phyloP scores from a whole-genome alignment of 176 grass and related monocot genomes.

The Carex littledalei region DNA sequence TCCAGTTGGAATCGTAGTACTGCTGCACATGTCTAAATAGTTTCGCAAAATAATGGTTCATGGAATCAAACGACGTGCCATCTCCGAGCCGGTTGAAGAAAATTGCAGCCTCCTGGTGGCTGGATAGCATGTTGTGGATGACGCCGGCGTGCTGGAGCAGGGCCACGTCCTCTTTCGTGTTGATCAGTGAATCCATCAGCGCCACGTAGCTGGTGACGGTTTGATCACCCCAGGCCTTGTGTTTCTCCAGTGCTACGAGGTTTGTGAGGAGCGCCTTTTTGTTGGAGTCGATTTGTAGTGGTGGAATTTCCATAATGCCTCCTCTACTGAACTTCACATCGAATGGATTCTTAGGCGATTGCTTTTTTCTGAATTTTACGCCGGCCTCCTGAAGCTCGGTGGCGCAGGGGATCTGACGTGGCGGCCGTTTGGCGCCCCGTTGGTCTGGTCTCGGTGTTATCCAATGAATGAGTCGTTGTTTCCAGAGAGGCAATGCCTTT shows the following conservation, averaged over 20 bases:
- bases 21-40: neutral
- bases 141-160: constrained; percentile 1
- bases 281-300: too few relatives aligned
- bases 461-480: constrained; percentile 20
- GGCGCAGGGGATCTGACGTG: constrained; percentile 9
- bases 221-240: neutral
- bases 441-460: neutral
- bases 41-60: neutral
- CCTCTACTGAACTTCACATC: too few relatives aligned
- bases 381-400: constrained; percentile 11
- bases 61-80: neutral
- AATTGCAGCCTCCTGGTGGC: constrained; percentile 16
- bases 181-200: constrained; percentile 2
- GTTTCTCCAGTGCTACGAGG: neutral
- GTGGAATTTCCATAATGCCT: too few relatives aligned
- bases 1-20: too few relatives aligned
- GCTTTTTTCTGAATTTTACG: constrained; percentile 9
- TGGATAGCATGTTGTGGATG: constrained; percentile 19
- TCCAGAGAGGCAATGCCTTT: neutral
- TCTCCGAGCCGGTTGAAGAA: constrained; percentile 23
- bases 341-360: too few relatives aligned
- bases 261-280: too few relatives aligned
- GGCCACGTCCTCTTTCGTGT: constrained; percentile 9
- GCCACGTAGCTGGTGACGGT: constrained; percentile 19
- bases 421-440: neutral